phyloP scores from a whole-genome alignment of 2,329 filamentous ascomycete species.

The Neurospora sp. region DNA sequence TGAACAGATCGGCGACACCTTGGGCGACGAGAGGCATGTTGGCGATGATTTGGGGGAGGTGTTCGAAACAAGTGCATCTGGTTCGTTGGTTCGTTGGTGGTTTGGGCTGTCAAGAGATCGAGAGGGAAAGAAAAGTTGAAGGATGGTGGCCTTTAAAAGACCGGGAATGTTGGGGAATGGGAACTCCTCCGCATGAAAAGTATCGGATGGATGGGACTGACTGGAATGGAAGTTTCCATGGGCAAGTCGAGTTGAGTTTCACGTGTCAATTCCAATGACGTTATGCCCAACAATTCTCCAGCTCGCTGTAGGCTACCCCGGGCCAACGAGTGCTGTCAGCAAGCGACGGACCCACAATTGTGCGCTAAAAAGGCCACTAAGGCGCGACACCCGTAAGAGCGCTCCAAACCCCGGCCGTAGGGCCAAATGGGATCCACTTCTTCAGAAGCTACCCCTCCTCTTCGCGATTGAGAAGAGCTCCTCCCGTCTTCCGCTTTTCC shows the following conservation, averaged over 20 bases:
- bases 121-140: constrained; percentile 25
- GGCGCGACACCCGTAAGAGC: no score
- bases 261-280: background rate
- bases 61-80: background rate
- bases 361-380: no score
- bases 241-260: background rate
- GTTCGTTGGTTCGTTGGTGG: background rate
- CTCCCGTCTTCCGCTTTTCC: background rate
- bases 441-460: background rate
- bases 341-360: no score
- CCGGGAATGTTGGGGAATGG: constrained; percentile 3
- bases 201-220: background rate
- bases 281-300: constrained; percentile 5
- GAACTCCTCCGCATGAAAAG: background rate
- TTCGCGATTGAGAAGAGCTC: background rate
- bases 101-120: constrained; percentile 13
- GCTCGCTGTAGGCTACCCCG: background rate
- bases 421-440: background rate
- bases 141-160: constrained; percentile 2
- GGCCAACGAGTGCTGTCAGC: no score
- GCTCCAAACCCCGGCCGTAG: background rate
- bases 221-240: background rate
- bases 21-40: background rate
- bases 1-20: constrained; percentile 37
- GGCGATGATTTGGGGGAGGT: background rate